Conservation (phyloP, 2,329 filamentous ascomycete species). For the Pestalotiopsis sp. region DNA sequence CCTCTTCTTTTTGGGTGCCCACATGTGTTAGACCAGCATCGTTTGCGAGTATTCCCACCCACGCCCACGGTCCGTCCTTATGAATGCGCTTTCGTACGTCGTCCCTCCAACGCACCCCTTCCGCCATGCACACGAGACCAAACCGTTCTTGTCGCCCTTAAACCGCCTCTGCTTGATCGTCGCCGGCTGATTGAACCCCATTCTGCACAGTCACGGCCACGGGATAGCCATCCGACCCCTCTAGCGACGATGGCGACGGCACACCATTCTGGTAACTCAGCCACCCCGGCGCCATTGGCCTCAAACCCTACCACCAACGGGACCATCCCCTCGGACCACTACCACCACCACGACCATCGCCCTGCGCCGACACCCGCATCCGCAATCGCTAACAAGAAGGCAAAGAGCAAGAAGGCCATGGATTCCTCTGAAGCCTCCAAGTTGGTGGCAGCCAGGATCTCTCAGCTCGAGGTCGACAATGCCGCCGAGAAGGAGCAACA, state of each 20-base stretch:
- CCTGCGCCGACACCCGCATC: conserved; percentile 46
- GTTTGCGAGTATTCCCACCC: background rate
- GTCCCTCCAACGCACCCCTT: conserved; percentile 12
- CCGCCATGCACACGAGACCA: conserved; percentile 6
- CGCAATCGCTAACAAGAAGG: conserved; percentile 66
- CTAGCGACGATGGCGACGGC: conserved; percentile 35
- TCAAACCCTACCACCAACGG: conserved; percentile 32
- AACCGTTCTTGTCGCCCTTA: background rate
- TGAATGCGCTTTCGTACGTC: conserved; percentile 8
- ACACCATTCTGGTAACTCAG: conserved; percentile 32
- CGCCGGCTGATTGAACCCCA: background rate
- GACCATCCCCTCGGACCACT: conserved; percentile 24
- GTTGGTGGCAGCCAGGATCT: conserved; percentile 88
- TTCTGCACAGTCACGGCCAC: conserved; percentile 7
- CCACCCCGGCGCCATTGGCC: conserved; percentile 29
- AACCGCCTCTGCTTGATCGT: background rate
- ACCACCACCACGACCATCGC: conserved; percentile 37
- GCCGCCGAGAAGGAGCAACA: conserved; percentile 95
- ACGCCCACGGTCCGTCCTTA: background rate
- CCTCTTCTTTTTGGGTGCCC: background rate
- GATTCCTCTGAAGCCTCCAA: conserved; percentile 91
- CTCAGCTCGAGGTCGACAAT: conserved; percentile 89
- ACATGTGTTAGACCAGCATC: background rate
- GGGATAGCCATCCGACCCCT: conserved; percentile 10
- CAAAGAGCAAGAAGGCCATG: conserved; percentile 79